Conservation (phyloP, 75 land plant species). For the Isoetes taiwanensis region DNA sequence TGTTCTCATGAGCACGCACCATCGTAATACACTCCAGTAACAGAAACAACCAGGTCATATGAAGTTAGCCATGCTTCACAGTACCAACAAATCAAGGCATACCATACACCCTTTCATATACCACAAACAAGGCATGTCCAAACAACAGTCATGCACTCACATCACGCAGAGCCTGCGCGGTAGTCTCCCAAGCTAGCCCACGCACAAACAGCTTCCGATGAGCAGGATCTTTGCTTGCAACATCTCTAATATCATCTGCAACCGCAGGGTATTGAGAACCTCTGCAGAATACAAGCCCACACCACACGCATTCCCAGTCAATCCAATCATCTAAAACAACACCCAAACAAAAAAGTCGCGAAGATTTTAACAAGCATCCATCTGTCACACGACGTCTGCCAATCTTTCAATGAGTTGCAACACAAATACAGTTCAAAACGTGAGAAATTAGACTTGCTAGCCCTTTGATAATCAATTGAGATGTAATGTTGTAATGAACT, state of each 20-base stretch:
- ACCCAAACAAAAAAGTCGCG: too few species aligned
- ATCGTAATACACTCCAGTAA: background rate
- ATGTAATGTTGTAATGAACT: too few species aligned
- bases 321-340: constrained; percentile 21
- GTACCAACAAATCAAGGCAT: background rate
- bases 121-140: constrained; percentile 23
- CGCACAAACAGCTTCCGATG: constrained; percentile 93
- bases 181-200: constrained; percentile 85
- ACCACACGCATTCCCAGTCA: constrained; percentile 49
- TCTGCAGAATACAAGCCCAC: constrained; percentile 35
- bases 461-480: too few species aligned
- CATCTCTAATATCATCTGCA: constrained; percentile 73
- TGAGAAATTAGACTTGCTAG: too few species aligned
- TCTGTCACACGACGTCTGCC: too few species aligned
- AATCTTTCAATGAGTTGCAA: too few species aligned
- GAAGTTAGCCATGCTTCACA: background rate
- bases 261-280: constrained; percentile 63
- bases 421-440: too few species aligned
- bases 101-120: background rate
- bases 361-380: too few species aligned
- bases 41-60: background rate
- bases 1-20: background rate
- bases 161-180: constrained; percentile 71
- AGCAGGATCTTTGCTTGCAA: constrained; percentile 76
- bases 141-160: constrained; percentile 86